A percentile compares a stretch with the other conserved stretches of the same genome.
Evolutionary conservation across 768 basidiomycete species (phyloP).

Genomic region (Pleurotus pulmonarius): DNA sequence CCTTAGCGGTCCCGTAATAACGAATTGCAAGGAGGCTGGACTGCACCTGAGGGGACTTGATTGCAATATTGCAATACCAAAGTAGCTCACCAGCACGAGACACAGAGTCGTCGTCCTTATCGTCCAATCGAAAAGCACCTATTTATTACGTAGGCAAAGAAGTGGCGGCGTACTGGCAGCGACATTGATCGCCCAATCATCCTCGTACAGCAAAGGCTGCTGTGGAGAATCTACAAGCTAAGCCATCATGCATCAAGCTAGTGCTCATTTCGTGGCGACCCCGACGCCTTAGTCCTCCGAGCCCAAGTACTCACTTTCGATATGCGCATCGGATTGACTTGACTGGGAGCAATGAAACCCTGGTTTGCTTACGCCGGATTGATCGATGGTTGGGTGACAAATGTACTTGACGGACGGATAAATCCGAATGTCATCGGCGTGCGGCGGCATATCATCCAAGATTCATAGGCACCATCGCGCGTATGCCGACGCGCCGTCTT

Average conservation of each 20-base stretch:
- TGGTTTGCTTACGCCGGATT: too few species aligned
- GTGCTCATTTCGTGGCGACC: not conserved
- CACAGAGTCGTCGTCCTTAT: not conserved
- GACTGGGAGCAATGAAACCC: not conserved
- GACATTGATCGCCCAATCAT: not conserved
- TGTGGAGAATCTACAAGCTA: conserved; percentile 3
- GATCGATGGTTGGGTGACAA: not conserved
- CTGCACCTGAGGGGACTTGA: not conserved
- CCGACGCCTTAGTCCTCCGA: not conserved
- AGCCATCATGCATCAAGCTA: not conserved
- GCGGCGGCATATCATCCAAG: not conserved
- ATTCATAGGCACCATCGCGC: not conserved
- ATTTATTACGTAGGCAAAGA: not conserved
- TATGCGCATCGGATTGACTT: not conserved
- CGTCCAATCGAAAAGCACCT: conserved; percentile 4
- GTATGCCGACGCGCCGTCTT: not conserved
- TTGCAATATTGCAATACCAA: not conserved
- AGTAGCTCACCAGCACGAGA: not conserved
- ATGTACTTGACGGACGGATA: not conserved
- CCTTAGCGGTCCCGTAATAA: not conserved
- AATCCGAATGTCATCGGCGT: not conserved
- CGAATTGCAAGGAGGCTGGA: not conserved
- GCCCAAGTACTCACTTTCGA: not conserved
- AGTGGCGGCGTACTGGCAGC: not conserved
- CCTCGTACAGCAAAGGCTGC: not conserved